phyloP scores from a whole-genome alignment of 1,139 yeast genomes.

The Magnusiomyces starmeri region DNA sequence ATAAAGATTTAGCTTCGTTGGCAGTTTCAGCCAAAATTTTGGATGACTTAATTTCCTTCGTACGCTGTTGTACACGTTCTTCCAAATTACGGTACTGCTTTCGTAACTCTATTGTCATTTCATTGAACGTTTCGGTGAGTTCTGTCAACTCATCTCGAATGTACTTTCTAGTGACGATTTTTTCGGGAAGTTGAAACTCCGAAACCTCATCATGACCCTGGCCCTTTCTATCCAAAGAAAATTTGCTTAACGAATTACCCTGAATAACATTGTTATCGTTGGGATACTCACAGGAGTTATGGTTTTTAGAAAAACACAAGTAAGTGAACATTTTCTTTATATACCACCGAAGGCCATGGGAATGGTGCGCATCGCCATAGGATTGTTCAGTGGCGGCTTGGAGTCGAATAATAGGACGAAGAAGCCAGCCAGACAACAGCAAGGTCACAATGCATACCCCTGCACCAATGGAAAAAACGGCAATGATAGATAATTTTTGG shows the following conservation, averaged over 20 bases:
- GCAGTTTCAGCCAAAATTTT: conserved; percentile 48
- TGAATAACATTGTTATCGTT: background rate
- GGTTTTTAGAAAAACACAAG: background rate
- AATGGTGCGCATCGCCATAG: background rate
- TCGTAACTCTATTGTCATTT: conserved; percentile 85
- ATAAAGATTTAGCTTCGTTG: conserved; percentile 86
- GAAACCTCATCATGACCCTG: conserved; percentile 6
- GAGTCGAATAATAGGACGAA: conserved; percentile 71
- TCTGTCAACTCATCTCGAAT: conserved; percentile 83
- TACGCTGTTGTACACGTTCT: conserved; percentile 77
- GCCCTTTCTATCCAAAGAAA: background rate
- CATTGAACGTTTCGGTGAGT: conserved; percentile 82
- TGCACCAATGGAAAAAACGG: conserved; percentile 72
- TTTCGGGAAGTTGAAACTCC: conserved; percentile 30
- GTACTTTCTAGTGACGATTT: conserved; percentile 26
- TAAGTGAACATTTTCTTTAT: background rate
- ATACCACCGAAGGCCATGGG: background rate
- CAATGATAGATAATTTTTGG: conserved; percentile 66
- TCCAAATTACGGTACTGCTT: conserved; percentile 79
- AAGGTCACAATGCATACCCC: conserved; percentile 71
- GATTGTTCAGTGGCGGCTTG: conserved; percentile 78
- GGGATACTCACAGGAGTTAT: background rate
- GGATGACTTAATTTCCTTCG: conserved; percentile 67
- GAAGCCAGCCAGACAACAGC: conserved; percentile 81
- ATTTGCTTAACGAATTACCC: background rate